Evolutionary conservation across 352 stramenopile genomes (phyloP), one percentile per base, ranked within the genome.

Genomic region (Pythium volutum): DNA sequence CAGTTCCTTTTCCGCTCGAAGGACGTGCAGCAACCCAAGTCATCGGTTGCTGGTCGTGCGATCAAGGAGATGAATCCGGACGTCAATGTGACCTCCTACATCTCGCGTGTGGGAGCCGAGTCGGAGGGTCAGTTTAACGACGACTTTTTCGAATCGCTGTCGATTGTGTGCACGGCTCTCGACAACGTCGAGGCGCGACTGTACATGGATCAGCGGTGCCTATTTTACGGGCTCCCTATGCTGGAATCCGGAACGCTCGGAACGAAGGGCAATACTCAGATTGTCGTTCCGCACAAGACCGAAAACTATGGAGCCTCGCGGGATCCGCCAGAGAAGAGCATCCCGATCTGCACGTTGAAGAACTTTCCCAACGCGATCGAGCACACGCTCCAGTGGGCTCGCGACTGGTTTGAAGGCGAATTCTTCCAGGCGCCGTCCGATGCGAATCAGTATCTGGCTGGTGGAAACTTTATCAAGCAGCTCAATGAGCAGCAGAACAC

Each of bases 321-420:
- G 39, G 97, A 99, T 73, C 97, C 97, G 62, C 97, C 97, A 7
- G 98, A 99, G 77, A 99, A 99, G 79, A 98, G 87, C 53, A 99
- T 99, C 70, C 97, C 97, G 10, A 97, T 99, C 51, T 99, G 98
- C 69, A 99, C 98, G 1, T 79, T 99, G 22, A 99, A 99, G 80
- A 99, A 99, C 79, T 99, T 99, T 67, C 98, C 97, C 3, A 99
- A 99, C 74, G 92, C 98, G 46, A 99, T 99, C 69, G 96, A 99
- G 63, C 98, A 99, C 78, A 99, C 96, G 16, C 74, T 99, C 16
- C 95, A 98, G 71, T 99, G 97, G 97, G 97, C 97, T 25, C 89
- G 97, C 36, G 97, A 99, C 76, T 99, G 94, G 85, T 99, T 99
- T 75, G 97, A 99, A 76, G 97, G 96, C 22, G 89, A 96, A 53